Evolutionary conservation across 1,284 basidiomycete genomes (phyloP), one percentile per base, ranked within the genome.

Genomic region (Malassezia furfur): DNA sequence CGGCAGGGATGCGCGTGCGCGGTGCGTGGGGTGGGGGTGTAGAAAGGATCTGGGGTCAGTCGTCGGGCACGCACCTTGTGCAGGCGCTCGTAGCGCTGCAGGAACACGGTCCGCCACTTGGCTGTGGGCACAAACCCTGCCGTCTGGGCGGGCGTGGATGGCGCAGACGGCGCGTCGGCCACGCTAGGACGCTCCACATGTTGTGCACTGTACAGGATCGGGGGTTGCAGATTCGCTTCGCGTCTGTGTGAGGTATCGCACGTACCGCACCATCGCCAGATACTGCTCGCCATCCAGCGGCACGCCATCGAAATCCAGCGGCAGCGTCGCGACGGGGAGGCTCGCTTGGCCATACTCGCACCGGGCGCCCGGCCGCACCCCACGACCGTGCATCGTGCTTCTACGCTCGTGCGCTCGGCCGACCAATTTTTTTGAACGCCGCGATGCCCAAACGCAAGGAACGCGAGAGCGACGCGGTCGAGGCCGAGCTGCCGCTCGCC

Each of bases 241-340:
- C 36, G 28, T 5, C 50, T 51, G 25, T 2, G 15, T 22, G 17
- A 31, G 22, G 17, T 30, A 6, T 35, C 11, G 14, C 12, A 62
- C 60, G 53, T 49, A 59, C 54, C 69, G 54, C 17, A 72, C 70
- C 32, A 70, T 54, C 7, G 70, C 70, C 0, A 72, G 58, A 39
- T 72, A 72, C 48, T 68, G 59, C 39, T 61, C 61, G 3, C 70
- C 70, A 34, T 70, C 67, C 2, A 55, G 3, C 5, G 70, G 68
- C 2, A 67, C 52, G 3, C 68, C 70, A 30, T 60, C 63, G 34
- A 68, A 70, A 38, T 64, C 62, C 3, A 30, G 38, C 4, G 68
- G 64, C 2, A 72, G 50, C 6, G 19, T 46, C 1, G 57, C 68
- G 1, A 72, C 70, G 1, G 70, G 70, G 6, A 72, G 57, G 17